Base-by-base conservation (phyloP, 2,329 filamentous ascomycete species). In the Ascosphaera apis region DNA sequence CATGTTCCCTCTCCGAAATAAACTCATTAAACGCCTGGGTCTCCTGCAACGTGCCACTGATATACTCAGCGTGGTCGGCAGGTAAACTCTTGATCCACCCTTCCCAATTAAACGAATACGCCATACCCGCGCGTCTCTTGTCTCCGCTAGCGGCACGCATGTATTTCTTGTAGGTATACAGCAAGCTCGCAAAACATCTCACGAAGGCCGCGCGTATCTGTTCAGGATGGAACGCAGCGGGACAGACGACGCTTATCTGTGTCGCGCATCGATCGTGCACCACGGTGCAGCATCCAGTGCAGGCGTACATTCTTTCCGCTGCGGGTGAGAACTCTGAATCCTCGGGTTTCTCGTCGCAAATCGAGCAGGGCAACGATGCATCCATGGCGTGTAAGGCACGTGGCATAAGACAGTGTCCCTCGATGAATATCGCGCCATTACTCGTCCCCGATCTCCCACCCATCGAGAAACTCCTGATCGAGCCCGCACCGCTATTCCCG, bases 191-290 rank as follows among this genome's bases (percentile, higher is more conserved):
- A 45, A 77, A 76, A 52, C 70, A 76, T 46, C 72, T 62, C 21
- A 75, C 71, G 47, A 77, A 77, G 0, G 72, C 72, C 12, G 72
- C 72, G 13, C 71, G 67, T 31, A 77, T 60, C 49, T 76, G 72
- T 42, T 76, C 71, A 5, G 71, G 62, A 41, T 70, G 64, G 56
- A 77, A 77, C 2, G 70, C 71, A 11, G 64, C 62, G n/a, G 72
- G 67, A 47, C 72, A 77, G 11, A 73, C 67, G n/a, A 76, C 51
- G 42, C 64, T 69, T 32, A 76, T 65, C 38, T 65, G 58, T n/a
- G 57, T 53, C 2, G 67, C 59, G 49, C 72, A 77, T 37, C 68
- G 62, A 39, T 61, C 61, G 47, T 77, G 72, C 19, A 69, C 63
- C 38, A 52, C 51, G 25, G 61, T 55, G 42, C 57, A 58, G 46